Base-by-base conservation (phyloP, 148 eudicot genomes). In the Euryodendron excelsum region DNA sequence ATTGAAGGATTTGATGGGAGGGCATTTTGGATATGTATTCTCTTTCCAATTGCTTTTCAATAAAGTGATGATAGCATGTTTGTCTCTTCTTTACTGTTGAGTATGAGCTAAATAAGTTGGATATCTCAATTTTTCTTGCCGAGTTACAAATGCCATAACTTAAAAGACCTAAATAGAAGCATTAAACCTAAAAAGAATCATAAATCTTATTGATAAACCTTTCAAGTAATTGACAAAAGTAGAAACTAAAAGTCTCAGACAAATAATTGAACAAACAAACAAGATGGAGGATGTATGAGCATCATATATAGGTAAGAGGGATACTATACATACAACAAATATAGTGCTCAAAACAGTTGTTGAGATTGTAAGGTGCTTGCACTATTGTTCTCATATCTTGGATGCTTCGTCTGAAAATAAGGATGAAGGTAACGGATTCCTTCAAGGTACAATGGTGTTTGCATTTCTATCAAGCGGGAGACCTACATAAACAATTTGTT, bases 401-500 rank as follows among this genome's bases (percentile, higher is more conserved):
- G 56, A 58, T 72, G 47, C 36, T 76, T 41, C 31, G 36, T 45
- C 65, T 91, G 93, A 74, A 89, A 95, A 77, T 75, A 85, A 28
- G 94, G 97, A 87, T 95, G 99, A 82, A 86, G 89, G 78, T 83
- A 41, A 14, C 79, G 90, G 52, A 93, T 93, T 62, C 93, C 93
- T 48, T 90, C 97, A 64, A 91, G 83, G 79, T 95, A 95, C 55
- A 95, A 77, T 61, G 96, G 93, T 45, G 96, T 89, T 82, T 95
- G 99, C 99, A 95, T 95, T 84, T 95, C 99, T 79, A 95, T 95
- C 88, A 95, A 78, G 55, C 99, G 94, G 1, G 99, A 95, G 36
- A 90, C 90, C 99, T 95, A 78, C 86, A 90, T 63, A 41, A 73
- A 52, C 45, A 77, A 44, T 25, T 9, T 68, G 41, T 85, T 81